Conservation (phyloP, 2,329 filamentous ascomycete species). For the Hymenoscyphus albidus region DNA sequence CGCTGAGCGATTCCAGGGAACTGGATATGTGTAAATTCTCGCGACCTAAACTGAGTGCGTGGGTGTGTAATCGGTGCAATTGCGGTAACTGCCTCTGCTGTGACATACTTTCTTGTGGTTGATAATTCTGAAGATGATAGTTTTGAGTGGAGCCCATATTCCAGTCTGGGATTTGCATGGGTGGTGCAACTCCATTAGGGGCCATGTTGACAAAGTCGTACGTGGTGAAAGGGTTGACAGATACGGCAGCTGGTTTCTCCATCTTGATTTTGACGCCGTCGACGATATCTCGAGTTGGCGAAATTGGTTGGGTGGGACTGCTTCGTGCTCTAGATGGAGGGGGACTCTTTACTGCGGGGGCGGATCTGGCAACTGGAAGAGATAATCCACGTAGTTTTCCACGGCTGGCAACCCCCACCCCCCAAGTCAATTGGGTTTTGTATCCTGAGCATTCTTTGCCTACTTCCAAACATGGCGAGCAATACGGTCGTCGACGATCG, state of each 20-base stretch:
- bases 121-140: conserved; percentile 29
- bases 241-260: conserved; percentile 25
- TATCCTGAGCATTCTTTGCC: conserved; percentile 94
- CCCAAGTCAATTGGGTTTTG: conserved; percentile 95
- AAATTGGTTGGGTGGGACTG: conserved; percentile 25
- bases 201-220: conserved; percentile 41
- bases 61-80: conserved; percentile 45
- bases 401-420: conserved; percentile 89
- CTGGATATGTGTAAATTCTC: conserved; percentile 30
- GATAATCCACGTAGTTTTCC: conserved; percentile 91
- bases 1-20: conserved; percentile 50
- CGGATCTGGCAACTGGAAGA: conserved; percentile 61
- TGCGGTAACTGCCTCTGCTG: conserved; percentile 43
- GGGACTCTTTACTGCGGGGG: conserved; percentile 41
- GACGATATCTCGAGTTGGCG: conserved; percentile 20
- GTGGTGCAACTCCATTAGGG: conserved; percentile 29
- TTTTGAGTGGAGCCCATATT: conserved; percentile 31
- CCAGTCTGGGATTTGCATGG: conserved; percentile 33
- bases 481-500: conserved; percentile 89
- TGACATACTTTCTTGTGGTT: conserved; percentile 24
- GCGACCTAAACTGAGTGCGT: conserved; percentile 44
- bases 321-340: conserved; percentile 30
- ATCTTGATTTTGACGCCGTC: conserved; percentile 34
- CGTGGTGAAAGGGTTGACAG: conserved; percentile 33
- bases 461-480: conserved; percentile 86